Conservation (phyloP, 495 filamentous ascomycete genomes). For the Penicillium samsonianum region DNA sequence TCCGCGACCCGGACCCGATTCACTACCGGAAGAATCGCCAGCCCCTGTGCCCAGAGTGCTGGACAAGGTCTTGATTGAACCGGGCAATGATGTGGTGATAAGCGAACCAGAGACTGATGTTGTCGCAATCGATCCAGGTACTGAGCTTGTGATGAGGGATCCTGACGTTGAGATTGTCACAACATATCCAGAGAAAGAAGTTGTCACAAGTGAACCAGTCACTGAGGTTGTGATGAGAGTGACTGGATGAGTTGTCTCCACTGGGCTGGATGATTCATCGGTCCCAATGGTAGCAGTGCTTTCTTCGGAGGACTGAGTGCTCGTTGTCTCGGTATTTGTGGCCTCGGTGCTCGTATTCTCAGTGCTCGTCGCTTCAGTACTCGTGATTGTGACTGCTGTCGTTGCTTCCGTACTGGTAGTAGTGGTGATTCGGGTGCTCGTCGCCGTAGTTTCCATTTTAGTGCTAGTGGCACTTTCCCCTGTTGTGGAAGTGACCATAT, state of each 20-base stretch:
- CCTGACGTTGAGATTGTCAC: background rate
- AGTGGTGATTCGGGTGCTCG: conserved; percentile 4
- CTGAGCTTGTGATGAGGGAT: background rate
- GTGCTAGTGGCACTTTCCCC: background rate
- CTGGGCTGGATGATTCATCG: background rate
- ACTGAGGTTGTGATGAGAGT: background rate
- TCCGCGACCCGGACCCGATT: background rate
- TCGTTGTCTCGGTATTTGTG: background rate
- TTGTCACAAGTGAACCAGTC: background rate
- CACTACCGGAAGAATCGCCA: background rate
- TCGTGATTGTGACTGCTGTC: background rate
- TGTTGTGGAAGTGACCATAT: conserved; percentile 13
- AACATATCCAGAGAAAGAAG: background rate
- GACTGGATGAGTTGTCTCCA: background rate
- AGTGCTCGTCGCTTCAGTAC: background rate
- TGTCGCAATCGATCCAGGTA: background rate
- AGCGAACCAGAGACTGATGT: background rate
- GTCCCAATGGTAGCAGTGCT: background rate
- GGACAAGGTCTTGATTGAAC: background rate
- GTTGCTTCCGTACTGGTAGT: conserved; percentile 4
- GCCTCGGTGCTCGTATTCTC: background rate
- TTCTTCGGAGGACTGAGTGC: conserved; percentile 4
- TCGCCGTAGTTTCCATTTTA: background rate
- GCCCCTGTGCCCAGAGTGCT: background rate
- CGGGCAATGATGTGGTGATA: background rate